Percentiles rank a stretch among this genome's conserved stretches.
phyloP scores from a whole-genome alignment of 768 basidiomycete species.

The Boletus sensibilis region DNA sequence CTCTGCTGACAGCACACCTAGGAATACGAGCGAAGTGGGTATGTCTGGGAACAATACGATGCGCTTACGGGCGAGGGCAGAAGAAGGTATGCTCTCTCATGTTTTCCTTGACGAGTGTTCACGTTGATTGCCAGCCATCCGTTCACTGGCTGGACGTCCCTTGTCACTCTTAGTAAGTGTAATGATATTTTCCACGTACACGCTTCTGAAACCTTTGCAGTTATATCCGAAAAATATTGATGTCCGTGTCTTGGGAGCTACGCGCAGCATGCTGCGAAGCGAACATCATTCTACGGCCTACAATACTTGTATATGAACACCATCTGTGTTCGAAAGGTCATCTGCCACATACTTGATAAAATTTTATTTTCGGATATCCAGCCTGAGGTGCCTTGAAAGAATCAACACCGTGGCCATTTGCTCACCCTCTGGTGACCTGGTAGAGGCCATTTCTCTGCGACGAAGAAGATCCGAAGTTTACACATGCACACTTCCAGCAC shows the following conservation, averaged over 20 bases:
- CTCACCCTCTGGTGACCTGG: background rate
- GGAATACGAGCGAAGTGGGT: conserved; percentile 92
- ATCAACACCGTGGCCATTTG: background rate
- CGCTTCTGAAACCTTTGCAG: conserved; percentile 33
- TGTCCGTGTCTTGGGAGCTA: background rate
- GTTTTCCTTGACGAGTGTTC: conserved; percentile 5
- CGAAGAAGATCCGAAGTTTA: background rate
- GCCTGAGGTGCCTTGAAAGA: background rate
- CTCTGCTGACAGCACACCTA: conserved; percentile 30
- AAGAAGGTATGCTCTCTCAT: conserved; percentile 61
- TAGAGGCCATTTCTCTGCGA: background rate
- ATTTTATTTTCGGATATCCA: background rate
- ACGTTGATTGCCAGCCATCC: conserved; percentile 62
- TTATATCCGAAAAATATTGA: conserved; percentile 70
- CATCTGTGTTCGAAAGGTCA: background rate
- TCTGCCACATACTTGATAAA: background rate
- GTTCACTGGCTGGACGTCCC: conserved; percentile 96
- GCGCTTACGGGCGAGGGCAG: conserved; percentile 77
- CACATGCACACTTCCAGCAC: background rate
- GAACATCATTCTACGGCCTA: background rate
- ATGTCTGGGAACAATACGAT: conserved; percentile 98
- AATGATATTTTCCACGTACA: background rate
- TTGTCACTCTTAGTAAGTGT: conserved; percentile 80
- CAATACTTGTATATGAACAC: background rate
- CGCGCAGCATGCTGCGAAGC: background rate